Evolutionary conservation across 75 land plant species (phyloP).

Genomic region (Cryptomeria japonica): DNA sequence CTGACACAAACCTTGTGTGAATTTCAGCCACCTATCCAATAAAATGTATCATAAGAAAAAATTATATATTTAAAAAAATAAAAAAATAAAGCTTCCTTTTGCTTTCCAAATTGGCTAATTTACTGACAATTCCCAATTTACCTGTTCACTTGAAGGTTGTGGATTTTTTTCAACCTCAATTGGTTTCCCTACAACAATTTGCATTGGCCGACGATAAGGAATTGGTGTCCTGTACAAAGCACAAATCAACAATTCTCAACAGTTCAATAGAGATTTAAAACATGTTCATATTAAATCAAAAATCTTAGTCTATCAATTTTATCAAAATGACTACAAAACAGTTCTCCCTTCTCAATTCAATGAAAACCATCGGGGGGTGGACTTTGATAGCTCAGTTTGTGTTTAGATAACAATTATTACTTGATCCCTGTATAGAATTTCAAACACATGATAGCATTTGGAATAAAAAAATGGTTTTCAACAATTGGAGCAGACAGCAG

Average conservation of each 20-base stretch:
- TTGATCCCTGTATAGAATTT: not conserved
- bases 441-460: not conserved
- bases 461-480: not conserved
- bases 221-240: slow-evolving; percentile 70
- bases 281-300: not conserved
- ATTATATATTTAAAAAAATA: not conserved
- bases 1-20: slow-evolving; percentile 56
- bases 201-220: slow-evolving; percentile 65
- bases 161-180: slow-evolving; percentile 69
- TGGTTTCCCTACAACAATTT: slow-evolving; percentile 87
- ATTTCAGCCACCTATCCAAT: slow-evolving; percentile 56
- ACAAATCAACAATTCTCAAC: not conserved
- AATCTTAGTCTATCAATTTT: not conserved
- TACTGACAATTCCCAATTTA: slow-evolving; percentile 16
- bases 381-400: not conserved
- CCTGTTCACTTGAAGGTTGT: slow-evolving; percentile 82
- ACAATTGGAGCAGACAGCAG: not conserved
- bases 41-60: not conserved
- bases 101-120: not conserved
- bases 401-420: not conserved
- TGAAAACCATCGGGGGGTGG: too few relatives aligned
- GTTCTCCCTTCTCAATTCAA: too few relatives aligned
- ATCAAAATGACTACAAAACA: not conserved
- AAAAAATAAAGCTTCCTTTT: not conserved
- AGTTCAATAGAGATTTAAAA: not conserved